Percentiles rank a stretch among this genome's conserved stretches.
phyloP scores from a whole-genome alignment of 2,329 filamentous ascomycete species.

The Neophaeococcomyces mojaviensis region DNA sequence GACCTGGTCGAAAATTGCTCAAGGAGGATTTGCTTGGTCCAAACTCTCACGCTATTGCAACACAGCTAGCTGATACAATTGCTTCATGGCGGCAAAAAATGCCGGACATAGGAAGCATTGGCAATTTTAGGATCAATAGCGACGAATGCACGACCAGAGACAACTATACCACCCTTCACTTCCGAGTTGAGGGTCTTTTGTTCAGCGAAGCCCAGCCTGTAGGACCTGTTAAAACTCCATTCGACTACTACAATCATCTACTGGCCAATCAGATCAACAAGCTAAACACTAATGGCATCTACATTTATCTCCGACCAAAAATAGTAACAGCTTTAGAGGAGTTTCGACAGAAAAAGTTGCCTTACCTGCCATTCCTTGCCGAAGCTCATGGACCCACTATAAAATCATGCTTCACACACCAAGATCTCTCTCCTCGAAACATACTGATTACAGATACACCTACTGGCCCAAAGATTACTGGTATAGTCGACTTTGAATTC shows the following conservation, averaged over 20 bases:
- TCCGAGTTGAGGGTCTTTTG: not conserved
- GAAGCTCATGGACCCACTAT: not conserved
- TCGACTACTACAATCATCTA: constrained; percentile 2
- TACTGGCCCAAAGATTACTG: constrained; percentile 9
- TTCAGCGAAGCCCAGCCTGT: not conserved
- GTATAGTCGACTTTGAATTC: constrained; percentile 29
- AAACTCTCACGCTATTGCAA: too few relatives aligned
- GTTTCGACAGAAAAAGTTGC: constrained; percentile 13
- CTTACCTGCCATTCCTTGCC: constrained; percentile 12
- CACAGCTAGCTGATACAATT: too few relatives aligned
- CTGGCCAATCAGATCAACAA: constrained; percentile 13
- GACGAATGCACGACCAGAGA: constrained; percentile 2
- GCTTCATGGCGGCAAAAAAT: constrained; percentile 12
- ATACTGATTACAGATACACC: constrained; percentile 22
- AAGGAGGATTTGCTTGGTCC: constrained; percentile 9
- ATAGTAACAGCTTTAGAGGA: constrained; percentile 2
- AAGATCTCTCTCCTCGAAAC: constrained; percentile 24
- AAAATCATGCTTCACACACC: constrained; percentile 23
- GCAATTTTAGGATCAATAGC: constrained; percentile 15
- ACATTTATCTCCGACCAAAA: not conserved
- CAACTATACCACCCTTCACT: constrained; percentile 8
- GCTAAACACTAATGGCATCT: constrained; percentile 8
- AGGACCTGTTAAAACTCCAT: not conserved
- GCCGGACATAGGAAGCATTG: constrained; percentile 11
- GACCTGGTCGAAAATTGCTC: constrained; percentile 5